phyloP scores from a whole-genome alignment of 2,329 filamentous ascomycete species.

The Immersiporthe knoxdaviesiana region DNA sequence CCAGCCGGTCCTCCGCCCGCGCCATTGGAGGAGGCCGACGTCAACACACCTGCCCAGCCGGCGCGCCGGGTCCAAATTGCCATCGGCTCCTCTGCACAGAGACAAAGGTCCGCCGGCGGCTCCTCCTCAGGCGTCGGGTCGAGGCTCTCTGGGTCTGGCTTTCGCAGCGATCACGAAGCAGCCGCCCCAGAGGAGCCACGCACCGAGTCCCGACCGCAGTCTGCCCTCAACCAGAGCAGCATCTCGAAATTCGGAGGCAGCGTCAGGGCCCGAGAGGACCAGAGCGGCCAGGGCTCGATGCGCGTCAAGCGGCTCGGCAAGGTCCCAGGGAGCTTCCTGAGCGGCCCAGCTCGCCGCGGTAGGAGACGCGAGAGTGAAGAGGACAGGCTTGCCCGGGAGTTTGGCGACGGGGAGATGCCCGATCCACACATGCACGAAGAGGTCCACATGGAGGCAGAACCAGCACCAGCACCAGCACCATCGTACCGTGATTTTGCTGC shows the following conservation, averaged over 20 bases:
- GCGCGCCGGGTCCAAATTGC: slow-evolving; percentile 60
- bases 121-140: slow-evolving; percentile 41
- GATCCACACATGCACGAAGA: slow-evolving; percentile 46
- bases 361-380: slow-evolving; percentile 70
- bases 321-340: slow-evolving; percentile 75
- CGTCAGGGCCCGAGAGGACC: slow-evolving; percentile 61
- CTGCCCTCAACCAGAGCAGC: slow-evolving; percentile 54
- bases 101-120: slow-evolving; percentile 40
- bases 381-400: slow-evolving; percentile 44
- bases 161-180: slow-evolving; percentile 51
- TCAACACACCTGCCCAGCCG: slow-evolving; percentile 59
- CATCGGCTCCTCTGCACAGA: slow-evolving; percentile 53
- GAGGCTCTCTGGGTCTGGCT: slow-evolving; percentile 38
- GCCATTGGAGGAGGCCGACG: slow-evolving; percentile 37
- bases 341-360: slow-evolving; percentile 77
- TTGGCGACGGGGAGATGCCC: slow-evolving; percentile 47
- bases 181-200: slow-evolving; percentile 50
- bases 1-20: slow-evolving; percentile 23
- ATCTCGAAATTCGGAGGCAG: slow-evolving; percentile 57
- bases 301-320: slow-evolving; percentile 78
- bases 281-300: slow-evolving; percentile 71
- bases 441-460: slow-evolving; percentile 42
- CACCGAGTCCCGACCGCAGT: slow-evolving; percentile 52
- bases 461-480: slow-evolving; percentile 38
- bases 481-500: slow-evolving; percentile 53